Evolutionary conservation across 495 filamentous ascomycete genomes (phyloP), one percentile per base, ranked within the genome.

Genomic region (Penicillium ochrochloron): DNA sequence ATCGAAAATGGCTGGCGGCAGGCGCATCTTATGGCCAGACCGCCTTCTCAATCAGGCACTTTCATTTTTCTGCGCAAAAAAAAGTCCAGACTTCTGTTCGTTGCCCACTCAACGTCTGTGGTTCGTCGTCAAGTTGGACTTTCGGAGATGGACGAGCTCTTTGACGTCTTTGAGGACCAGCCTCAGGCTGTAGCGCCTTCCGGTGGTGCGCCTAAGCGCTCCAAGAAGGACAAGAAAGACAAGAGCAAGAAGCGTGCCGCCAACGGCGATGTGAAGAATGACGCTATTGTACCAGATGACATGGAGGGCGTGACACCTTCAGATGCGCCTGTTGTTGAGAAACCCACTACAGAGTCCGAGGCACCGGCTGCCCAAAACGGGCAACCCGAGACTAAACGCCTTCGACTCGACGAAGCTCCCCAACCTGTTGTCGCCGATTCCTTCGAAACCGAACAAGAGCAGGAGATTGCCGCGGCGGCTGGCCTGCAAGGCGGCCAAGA

Each of bases 401-500:
- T 86, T 66, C 86, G 91, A 66, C 86, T 89, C 66, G 86, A 93
- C 52, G 83, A 84, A 44, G 89, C 85, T 66, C 84, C 89, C 17
- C 92, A 90, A 62, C 92, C 95, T 19, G 88, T 97, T 42, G 86
- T 97, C 63, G 93, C 93, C 44, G 95, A 99, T 78, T 86, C 91
- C 15, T 99, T 98, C 76, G 89, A 98, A 77, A 97, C 96, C n/a
- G 92, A 93, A 71, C 90, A 97, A 76, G 94, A 94, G 46, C 82
- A 92, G 78, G 92, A 99, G 74, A 85, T 97, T 33, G 90, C 88
- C 35, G 90, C 87, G 5, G 89, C 91, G 8, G 87, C 88, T 59
- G 94, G 93, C n/a, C 85, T 97, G 37, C 90, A 93, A 66, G 78
- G 83, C 12, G 76, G 83, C n/a, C 80, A 88, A 61, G 89, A 90